phyloP scores from a whole-genome alignment of 2,329 filamentous ascomycete genomes.

The Aureobasidium melanogenum region DNA sequence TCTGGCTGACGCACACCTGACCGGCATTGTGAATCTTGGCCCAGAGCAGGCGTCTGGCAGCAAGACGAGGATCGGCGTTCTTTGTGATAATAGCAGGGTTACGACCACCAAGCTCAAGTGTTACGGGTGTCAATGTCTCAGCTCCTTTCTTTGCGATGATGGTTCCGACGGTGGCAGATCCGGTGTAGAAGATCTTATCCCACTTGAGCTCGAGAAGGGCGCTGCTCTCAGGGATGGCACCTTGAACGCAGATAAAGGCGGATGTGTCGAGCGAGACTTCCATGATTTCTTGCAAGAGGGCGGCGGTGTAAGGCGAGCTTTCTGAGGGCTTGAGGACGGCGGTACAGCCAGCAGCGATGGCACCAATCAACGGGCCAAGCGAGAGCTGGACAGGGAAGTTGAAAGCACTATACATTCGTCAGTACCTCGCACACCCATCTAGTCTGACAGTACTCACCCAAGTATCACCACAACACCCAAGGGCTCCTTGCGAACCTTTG shows the following conservation, averaged over 20 bases:
- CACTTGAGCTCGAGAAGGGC: constrained; percentile 80
- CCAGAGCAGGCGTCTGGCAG: constrained; percentile 79
- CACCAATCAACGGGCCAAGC: constrained; percentile 71
- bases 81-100: constrained; percentile 91
- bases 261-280: constrained; percentile 66
- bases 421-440: not conserved
- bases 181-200: constrained; percentile 98
- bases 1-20: constrained; percentile 87
- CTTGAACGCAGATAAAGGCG: constrained; percentile 72
- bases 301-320: constrained; percentile 64
- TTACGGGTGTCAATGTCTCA: constrained; percentile 63
- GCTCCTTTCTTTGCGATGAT: constrained; percentile 46
- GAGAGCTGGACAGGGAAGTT: constrained; percentile 86
- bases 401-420: constrained; percentile 53
- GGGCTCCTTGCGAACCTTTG: constrained; percentile 78
- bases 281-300: constrained; percentile 70
- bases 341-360: constrained; percentile 86
- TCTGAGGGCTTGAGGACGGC: constrained; percentile 88
- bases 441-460: constrained; percentile 41
- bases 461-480: constrained; percentile 77
- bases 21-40: constrained; percentile 79
- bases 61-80: constrained; percentile 68
- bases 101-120: constrained; percentile 80
- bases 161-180: constrained; percentile 61
- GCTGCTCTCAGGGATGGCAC: constrained; percentile 69